Conservation (phyloP, 129 eudicot genomes). For the Rutidosis leptorrhynchoides region DNA sequence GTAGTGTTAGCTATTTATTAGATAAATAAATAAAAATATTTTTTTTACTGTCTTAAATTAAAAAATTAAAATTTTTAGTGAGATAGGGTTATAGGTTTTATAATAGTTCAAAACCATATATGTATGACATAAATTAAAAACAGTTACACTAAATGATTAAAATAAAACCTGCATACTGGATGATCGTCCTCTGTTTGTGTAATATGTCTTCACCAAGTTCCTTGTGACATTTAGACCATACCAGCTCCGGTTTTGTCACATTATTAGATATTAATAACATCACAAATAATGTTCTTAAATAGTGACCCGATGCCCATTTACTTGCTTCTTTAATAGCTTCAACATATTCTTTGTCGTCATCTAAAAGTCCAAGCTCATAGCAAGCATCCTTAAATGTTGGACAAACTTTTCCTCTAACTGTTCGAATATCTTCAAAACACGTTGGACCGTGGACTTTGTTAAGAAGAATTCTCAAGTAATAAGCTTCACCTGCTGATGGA, state of each 20-base stretch:
- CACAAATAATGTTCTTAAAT: not conserved
- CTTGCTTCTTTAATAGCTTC: not conserved
- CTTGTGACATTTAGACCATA: not conserved
- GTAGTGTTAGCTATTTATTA: no score
- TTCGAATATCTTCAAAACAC: not conserved
- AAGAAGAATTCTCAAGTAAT: not conserved
- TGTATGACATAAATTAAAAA: no score
- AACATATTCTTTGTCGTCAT: slow-evolving; percentile 4
- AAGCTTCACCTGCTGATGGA: not conserved
- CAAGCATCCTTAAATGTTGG: not conserved
- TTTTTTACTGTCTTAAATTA: no score
- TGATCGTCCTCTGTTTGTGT: not conserved
- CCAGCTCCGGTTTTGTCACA: not conserved
- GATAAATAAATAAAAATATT: no score
- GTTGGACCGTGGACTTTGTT: not conserved
- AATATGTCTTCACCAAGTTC: not conserved
- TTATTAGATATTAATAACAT: not conserved
- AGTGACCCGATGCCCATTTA: not conserved
- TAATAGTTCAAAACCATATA: no score
- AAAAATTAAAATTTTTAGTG: no score
- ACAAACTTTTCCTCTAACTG: not conserved
- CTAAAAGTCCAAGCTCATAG: not conserved
- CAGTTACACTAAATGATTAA: no score
- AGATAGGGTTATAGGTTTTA: no score
- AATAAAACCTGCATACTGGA: no score